phyloP scores from a whole-genome alignment of 192 early-diverging fungal genomes.

The Oehlia diaphana region DNA sequence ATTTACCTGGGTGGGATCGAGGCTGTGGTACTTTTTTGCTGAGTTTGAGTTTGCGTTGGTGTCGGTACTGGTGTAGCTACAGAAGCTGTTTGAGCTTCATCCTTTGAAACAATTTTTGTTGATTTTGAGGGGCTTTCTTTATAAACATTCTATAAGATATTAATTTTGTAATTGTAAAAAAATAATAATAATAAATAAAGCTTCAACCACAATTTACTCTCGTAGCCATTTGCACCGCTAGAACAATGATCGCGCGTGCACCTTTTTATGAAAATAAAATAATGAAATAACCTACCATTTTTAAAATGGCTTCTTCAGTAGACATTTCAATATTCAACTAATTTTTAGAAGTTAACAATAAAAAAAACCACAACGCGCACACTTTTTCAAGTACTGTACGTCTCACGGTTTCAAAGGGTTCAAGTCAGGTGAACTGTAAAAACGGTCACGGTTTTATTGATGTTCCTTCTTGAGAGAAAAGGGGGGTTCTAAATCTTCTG shows the following conservation, averaged over 20 bases:
- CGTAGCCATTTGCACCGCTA: not conserved
- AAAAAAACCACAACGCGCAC: constrained; percentile 1
- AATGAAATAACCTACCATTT: constrained; percentile 10
- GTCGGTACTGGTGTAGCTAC: not conserved
- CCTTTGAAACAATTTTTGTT: constrained; percentile 6
- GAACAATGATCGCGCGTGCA: not conserved
- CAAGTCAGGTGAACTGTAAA: constrained; percentile 31
- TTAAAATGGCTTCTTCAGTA: constrained; percentile 14
- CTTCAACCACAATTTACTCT: too few relatives aligned
- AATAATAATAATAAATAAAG: not conserved
- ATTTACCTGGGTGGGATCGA: constrained; percentile 7
- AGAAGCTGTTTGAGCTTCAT: constrained; percentile 1
- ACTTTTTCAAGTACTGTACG: constrained; percentile 2
- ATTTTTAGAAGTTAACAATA: not conserved
- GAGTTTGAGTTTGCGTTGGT: not conserved
- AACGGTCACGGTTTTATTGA: constrained; percentile 29
- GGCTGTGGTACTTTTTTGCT: not conserved
- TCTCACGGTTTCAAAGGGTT: constrained; percentile 13
- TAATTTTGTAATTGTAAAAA: not conserved
- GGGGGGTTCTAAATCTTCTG: not conserved
- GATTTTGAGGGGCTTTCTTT: constrained; percentile 25
- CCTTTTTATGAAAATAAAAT: not conserved
- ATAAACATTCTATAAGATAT: not conserved
- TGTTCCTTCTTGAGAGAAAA: constrained; percentile 16
- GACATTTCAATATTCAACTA: constrained; percentile 5